Conservation (phyloP, 305 asterid genomes). For the Nicotiana rustica region DNA sequence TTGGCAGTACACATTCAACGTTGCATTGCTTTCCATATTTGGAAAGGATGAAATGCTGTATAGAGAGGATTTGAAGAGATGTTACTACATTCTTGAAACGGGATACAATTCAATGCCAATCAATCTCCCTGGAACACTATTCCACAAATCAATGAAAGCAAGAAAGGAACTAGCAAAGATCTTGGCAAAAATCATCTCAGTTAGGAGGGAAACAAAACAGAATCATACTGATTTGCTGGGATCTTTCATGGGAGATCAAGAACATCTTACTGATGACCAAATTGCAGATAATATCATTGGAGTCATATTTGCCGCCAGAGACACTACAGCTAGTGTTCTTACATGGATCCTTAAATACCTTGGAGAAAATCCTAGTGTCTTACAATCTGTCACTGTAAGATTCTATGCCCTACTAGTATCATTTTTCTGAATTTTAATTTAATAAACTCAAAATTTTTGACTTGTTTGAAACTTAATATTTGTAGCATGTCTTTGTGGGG, state of each 20-base stretch:
- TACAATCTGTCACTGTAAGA: slow-evolving; percentile 88
- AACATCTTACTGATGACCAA: slow-evolving; percentile 82
- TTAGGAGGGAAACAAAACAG: slow-evolving; percentile 57
- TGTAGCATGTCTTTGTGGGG: no score
- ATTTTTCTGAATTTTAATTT: neutral
- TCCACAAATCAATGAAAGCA: slow-evolving; percentile 92
- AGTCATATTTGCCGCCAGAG: slow-evolving; percentile 93
- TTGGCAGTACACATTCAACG: slow-evolving; percentile 93
- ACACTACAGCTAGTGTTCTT: slow-evolving; percentile 87
- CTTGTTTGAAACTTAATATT: no score
- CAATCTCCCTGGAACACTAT: slow-evolving; percentile 83
- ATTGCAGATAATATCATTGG: slow-evolving; percentile 95
- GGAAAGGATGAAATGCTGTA: slow-evolving; percentile 79
- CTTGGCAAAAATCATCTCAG: slow-evolving; percentile 62
- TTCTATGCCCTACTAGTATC: neutral
- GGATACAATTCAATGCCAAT: slow-evolving; percentile 96
- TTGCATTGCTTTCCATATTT: slow-evolving; percentile 85
- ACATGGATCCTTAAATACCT: slow-evolving; percentile 94
- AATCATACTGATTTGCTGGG: slow-evolving; percentile 65
- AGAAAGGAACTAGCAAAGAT: slow-evolving; percentile 77
- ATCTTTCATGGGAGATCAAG: slow-evolving; percentile 84
- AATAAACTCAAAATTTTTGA: neutral
- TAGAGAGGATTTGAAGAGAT: slow-evolving; percentile 87
- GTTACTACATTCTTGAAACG: slow-evolving; percentile 81
- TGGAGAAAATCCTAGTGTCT: slow-evolving; percentile 81